Percentiles rank a stretch among this genome's conserved stretches.
These are phyloP conservation scores for Oxyria digyna DNA, from an alignment of 148 eudicot species.

Conservation along the genomic window DNA sequence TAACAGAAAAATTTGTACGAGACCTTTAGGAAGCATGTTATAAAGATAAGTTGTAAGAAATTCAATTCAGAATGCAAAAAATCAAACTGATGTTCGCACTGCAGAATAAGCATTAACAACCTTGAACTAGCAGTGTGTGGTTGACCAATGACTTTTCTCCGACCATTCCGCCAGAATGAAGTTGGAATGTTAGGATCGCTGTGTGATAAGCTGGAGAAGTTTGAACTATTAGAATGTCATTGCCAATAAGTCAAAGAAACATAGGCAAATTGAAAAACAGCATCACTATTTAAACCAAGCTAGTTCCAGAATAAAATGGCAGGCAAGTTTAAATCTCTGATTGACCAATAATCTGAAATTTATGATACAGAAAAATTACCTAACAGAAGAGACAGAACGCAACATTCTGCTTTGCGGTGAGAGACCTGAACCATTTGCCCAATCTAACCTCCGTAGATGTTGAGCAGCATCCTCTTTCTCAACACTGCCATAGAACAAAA, in stretches of 20 bases:
- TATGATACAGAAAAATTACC: constrained; percentile 25
- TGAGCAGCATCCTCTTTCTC: constrained; percentile 68
- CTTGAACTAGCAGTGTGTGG: constrained; percentile 95
- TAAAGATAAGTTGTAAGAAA: background rate
- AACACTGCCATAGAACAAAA: constrained; percentile 24
- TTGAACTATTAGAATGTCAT: constrained; percentile 15
- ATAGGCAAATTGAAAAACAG: constrained; percentile 6
- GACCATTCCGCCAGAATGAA: constrained; percentile 80
- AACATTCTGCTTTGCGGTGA: constrained; percentile 62
- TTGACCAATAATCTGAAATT: background rate
- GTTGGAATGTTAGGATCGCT: constrained; percentile 87
- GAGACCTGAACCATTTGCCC: constrained; percentile 43
- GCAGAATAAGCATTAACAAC: constrained; percentile 18
- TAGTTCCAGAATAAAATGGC: background rate
- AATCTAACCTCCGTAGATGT: constrained; percentile 47
- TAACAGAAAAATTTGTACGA: background rate
- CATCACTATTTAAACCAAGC: background rate
- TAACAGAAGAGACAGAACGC: constrained; percentile 48
- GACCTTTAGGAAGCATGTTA: background rate
- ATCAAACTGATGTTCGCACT: background rate
- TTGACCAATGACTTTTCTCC: constrained; percentile 83
- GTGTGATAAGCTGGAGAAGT: constrained; percentile 54
- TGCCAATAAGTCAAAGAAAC: constrained; percentile 4
- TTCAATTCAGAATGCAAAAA: background rate
- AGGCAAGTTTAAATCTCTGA: too few relatives aligned